Base-by-base conservation (phyloP, 1,139 yeast species). In the Candida smagusa region DNA sequence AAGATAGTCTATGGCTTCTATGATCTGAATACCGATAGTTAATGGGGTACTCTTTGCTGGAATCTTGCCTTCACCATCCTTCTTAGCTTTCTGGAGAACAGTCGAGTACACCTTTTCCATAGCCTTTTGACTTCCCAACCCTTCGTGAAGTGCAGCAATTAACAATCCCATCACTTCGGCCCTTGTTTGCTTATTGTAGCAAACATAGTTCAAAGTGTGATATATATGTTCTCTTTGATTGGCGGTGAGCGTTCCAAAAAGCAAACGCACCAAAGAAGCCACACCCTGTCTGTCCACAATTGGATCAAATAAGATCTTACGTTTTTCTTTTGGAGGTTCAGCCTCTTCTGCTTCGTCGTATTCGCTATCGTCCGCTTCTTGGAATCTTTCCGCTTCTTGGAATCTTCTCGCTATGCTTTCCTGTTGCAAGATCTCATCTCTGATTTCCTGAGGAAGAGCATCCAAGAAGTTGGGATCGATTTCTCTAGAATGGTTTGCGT, bases 391-490 rank as follows among this genome's bases (percentile, higher is more conserved):
- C 2, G 40, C 45, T 11, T 43, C 53, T n/a, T 47, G 49, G 30
- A 45, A 49, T n/a, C 52, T 36, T 28, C 77, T 50, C 2, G 77
- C 73, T 47, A 75, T 65, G 0, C 73, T 70, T 48, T 86, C 94
- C 41, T 83, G 88, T 29, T 78, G 83, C 31, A 85, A 59, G 31
- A 88, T 79, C 49, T 86, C 95, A 26, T 79, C 79, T 23, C 96
- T 68, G 28, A 89, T 73, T 37, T 69, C 77, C 6, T 79, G 85
- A 0, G 97, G 96, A 12, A 89, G 69, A 0, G 95, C 94, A 30
- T 83, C 80, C 48, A 89, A 67, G 56, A 89, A 89, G 34, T 83
- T 92, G 1, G 89, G 86, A 52, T 84, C 95, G 39, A 87, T 75
- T 50, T 84, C 95, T 32, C 89, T 70, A 4, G 72, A 61, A 8